Base-by-base conservation (phyloP, 768 basidiomycete species). In the Termitomyces sp. region DNA sequence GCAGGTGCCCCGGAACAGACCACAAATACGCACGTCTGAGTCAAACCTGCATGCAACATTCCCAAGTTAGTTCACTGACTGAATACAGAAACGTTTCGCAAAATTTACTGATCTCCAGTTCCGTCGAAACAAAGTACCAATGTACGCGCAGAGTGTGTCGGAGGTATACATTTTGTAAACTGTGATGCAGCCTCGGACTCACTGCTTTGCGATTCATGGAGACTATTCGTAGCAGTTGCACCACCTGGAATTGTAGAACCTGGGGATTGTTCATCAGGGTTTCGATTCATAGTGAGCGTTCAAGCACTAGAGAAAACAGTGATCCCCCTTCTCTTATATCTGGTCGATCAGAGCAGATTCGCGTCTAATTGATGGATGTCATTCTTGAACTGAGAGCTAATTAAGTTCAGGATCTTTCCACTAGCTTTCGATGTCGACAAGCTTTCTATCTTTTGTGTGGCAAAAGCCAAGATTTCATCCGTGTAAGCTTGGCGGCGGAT, bases 121-220 rank as follows among this genome's bases (percentile, higher is more conserved):
- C 79, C 84, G 66, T 89, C 88, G 62, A 89, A 89, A 65, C 88
- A 88, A 5, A 89, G 71, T 0, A 88, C 77, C 8, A 87, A 60
- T 0, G 82, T 85, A 32, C 84, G 71, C 49, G 56, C 60, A 10
- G 60, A 46, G 45, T 72, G 68, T 2, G 59, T 58, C 6, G 68
- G 65, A 10, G 73, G 73, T 8, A 72, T 65, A 17, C 1, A 22
- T 2, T 15, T 46, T 0, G 55, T 44, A 26, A 56, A 51, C 1
- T 56, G 37, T 19, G 55, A 34, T 2, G 37, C 42, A 9, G 28
- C 10, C 5, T 34, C 43, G 8, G 26, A n/a, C 17, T 51, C 15
- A 1, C n/a, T 40, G 34, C 26, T 41, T 6, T 24, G 19, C 2
- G 37, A 9, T 34, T 21, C 24, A 26, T 51, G 55, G 17, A n/a